Evolutionary conservation across 768 basidiomycete species (phyloP), one percentile per base, ranked within the genome.

Genomic region (Russula olivacea): DNA sequence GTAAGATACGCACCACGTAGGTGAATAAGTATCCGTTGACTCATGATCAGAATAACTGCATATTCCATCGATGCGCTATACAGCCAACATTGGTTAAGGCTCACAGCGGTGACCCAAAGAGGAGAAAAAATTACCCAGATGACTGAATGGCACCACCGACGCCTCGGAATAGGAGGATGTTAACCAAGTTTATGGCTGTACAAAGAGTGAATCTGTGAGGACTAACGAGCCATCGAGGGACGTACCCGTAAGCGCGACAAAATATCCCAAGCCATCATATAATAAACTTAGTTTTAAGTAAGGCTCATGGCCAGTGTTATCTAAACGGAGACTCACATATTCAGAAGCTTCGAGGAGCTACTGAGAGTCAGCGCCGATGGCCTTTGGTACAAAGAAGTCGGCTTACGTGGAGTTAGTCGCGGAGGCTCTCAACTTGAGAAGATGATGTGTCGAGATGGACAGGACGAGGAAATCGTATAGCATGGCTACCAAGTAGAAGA

Each of bases 181-280:
- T 73, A 43, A 71, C 52, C 48, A 70, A 50, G 58, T 74, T 74
- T 5, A 67, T 61, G 15, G 41, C 73, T 74, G 52, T n/a, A 56
- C 9, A 10, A 41, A 30, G 43, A 47, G n/a, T 15, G 36, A 11
- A 50, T 56, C 21, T 12, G 2, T 32, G 36, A 30, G 49, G 54
- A 55, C 6, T 10, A 30, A 28, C 25, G 21, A 28, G 2, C 21
- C 14, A 23, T 28, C 12, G 38, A 45, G 14, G 3, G 10, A 63
- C 69, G 17, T 58, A 79, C 71, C 75, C 58, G 85, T 83, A 49
- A 88, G 72, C 4, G 76, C 76, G 32, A 85, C 66, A 61, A 87
- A 83, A 69, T 86, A 88, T 23, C 81, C 79, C 28, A 88, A 72
- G 30, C 87, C 87, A 66, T 89, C 85, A 59, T 83, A 84, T 4